Evolutionary conservation across 257 asterid genomes (phyloP), one percentile per base, ranked within the genome.

Genomic region (Forsythia suspensa): DNA sequence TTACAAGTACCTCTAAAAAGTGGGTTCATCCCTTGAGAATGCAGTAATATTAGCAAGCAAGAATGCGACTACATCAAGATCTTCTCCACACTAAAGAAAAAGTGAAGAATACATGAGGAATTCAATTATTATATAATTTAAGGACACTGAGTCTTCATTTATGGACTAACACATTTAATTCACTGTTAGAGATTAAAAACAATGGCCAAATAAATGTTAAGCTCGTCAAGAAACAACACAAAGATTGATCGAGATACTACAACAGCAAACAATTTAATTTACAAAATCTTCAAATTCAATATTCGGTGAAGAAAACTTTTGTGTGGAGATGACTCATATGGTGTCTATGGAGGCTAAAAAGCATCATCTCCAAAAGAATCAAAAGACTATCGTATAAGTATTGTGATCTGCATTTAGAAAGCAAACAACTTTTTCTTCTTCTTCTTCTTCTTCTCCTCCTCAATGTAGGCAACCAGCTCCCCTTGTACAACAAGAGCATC

Each of bases 391-490:
- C n/a, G n/a, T n/a, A n/a, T n/a, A n/a, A 24, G 24, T 24, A 24
- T 24, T 24, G 24, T 24, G 24, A 24, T 79, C 70, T 63, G 78
- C 74, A 7, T 20, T 82, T 78, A 95, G 84, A 93, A 93, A 34
- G 90, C 93, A 13, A 95, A 91, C 76, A 95, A 89, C 90, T 89
- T 91, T 94, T 90, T 93, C 84, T 92, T 95, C 85, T 91, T 95
- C 88, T 91, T 91, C 84, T 90, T 93, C 84, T 55, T 55, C 29
- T 91, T 91, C 84, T 90, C 91, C 84, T 55, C 18, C 29, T 95
- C 98, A 43, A 95, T 81, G 79, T 86, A 88, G 11, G 92, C 89
- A 5, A 91, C 70, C 70, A 93, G 88, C 88, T 93, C 95, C 73
- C 86, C 94, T 83, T 93, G 98, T 71, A 86, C 86, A 10, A 86